Percentiles rank a stretch among this genome's conserved stretches.
Conservation (phyloP, 1,284 basidiomycete genomes). For the Sanguinoderma infundibulare region DNA sequence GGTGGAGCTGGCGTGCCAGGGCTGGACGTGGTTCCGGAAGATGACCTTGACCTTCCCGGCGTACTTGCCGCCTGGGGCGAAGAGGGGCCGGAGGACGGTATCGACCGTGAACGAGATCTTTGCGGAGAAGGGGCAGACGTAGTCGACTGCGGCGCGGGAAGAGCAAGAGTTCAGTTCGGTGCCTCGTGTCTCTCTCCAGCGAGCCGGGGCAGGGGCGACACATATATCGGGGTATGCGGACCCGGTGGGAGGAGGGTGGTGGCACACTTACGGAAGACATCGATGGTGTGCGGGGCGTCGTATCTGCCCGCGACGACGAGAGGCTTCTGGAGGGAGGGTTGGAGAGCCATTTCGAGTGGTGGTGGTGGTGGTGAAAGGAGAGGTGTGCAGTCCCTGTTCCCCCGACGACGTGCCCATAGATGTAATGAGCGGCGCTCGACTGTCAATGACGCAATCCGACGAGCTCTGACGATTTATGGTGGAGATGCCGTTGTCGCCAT, state of each 20-base stretch:
- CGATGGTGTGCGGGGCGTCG: constrained; percentile 81
- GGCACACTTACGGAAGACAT: constrained; percentile 69
- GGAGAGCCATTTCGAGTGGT: constrained; percentile 71
- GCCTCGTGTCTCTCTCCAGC: background rate
- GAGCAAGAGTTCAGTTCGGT: background rate
- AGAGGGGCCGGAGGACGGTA: constrained; percentile 59
- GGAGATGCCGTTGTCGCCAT: background rate
- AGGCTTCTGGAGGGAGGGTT: constrained; percentile 70
- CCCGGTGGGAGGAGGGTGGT: background rate
- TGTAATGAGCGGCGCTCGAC: background rate
- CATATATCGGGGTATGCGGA: background rate
- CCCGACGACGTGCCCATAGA: background rate
- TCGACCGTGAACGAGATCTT: constrained; percentile 69
- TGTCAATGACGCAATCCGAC: background rate
- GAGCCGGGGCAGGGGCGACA: background rate
- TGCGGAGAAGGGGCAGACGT: constrained; percentile 86
- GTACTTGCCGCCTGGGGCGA: constrained; percentile 70
- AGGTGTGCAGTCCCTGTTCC: background rate
- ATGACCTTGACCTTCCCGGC: constrained; percentile 81
- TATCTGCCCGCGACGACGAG: constrained; percentile 71
- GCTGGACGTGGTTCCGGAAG: constrained; percentile 82
- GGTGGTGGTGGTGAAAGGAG: background rate
- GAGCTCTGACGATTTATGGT: background rate
- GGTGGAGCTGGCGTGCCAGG: constrained; percentile 81
- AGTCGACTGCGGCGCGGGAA: constrained; percentile 62